phyloP scores from a whole-genome alignment of 106 monocot genomes.

The Cymbidium sinense region DNA sequence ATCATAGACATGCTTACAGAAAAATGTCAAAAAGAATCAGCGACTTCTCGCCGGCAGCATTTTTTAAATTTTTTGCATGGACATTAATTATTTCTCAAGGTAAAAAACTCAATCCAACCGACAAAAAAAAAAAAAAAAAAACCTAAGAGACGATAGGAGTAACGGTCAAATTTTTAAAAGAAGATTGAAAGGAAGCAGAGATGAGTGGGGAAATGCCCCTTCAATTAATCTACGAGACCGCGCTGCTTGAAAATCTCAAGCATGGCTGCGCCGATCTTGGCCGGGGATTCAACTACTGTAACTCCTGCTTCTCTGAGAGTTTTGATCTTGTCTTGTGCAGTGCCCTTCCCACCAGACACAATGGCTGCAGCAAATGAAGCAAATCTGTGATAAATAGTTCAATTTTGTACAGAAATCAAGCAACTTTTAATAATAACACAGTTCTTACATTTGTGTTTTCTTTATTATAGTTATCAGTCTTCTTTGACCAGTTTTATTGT shows the following conservation, averaged over 20 bases:
- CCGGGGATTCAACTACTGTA: constrained; percentile 84
- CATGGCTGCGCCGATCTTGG: constrained; percentile 87
- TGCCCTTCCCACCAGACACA: constrained; percentile 93
- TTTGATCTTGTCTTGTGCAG: constrained; percentile 93
- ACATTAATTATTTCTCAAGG: background rate
- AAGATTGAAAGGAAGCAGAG: background rate
- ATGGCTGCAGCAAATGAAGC: constrained; percentile 50
- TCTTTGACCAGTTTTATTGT: too few relatives aligned
- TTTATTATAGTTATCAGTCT: too few relatives aligned
- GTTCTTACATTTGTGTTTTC: too few relatives aligned
- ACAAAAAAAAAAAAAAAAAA: too few relatives aligned
- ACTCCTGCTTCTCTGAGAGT: constrained; percentile 80
- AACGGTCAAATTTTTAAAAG: too few relatives aligned
- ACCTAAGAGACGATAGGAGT: background rate
- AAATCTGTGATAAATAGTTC: background rate
- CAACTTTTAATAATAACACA: too few relatives aligned
- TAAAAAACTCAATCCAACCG: too few relatives aligned
- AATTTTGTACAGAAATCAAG: too few relatives aligned
- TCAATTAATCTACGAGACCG: constrained; percentile 22
- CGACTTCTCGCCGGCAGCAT: background rate
- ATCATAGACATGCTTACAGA: background rate
- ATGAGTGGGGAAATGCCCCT: background rate
- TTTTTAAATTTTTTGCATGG: background rate
- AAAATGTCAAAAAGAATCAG: constrained; percentile 6
- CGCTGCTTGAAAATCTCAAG: constrained; percentile 73